Percentiles rank a stretch among this genome's conserved stretches.
Evolutionary conservation across 1,139 yeast species (phyloP).

Genomic region (Geotrichum histeridarum): DNA sequence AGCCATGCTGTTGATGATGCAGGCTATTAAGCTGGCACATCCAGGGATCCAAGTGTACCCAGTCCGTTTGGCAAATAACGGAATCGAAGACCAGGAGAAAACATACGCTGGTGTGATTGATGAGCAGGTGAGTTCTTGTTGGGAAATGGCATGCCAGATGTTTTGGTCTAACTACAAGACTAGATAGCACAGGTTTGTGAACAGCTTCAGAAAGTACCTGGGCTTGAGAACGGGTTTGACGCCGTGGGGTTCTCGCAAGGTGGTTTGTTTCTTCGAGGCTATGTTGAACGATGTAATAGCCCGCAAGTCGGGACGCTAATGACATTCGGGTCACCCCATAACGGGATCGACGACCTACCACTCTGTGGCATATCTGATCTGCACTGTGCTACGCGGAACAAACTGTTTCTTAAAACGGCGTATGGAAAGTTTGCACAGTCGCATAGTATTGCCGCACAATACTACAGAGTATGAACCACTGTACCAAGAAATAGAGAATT

Average conservation of each 20-base stretch:
- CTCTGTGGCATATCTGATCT: conserved; percentile 54
- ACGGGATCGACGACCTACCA: conserved; percentile 70
- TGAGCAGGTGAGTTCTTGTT: conserved; percentile 39
- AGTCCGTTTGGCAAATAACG: conserved; percentile 47
- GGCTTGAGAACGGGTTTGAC: conserved; percentile 54
- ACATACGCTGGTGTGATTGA: conserved; percentile 61
- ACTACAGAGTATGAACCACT: conserved; percentile 46
- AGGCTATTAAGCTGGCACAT: conserved; percentile 42
- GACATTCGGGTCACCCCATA: conserved; percentile 80
- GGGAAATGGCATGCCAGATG: not conserved
- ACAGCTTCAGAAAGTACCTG: conserved; percentile 41
- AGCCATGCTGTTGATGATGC: conserved; percentile 49
- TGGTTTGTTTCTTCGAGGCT: conserved; percentile 64
- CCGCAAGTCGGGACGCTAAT: conserved; percentile 51
- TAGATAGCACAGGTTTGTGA: conserved; percentile 40
- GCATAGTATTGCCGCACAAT: conserved; percentile 65
- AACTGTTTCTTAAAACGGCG: conserved; percentile 52
- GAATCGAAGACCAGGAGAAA: conserved; percentile 48
- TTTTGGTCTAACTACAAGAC: not conserved
- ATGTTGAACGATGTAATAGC: conserved; percentile 52
- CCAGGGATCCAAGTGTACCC: conserved; percentile 55
- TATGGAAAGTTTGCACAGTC: conserved; percentile 58
- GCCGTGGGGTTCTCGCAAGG: conserved; percentile 83
- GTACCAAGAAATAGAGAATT: not conserved
- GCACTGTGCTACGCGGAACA: conserved; percentile 56